Evolutionary conservation across 2,329 filamentous ascomycete genomes (phyloP).

Genomic region (Pseudocercospora fuligena): DNA sequence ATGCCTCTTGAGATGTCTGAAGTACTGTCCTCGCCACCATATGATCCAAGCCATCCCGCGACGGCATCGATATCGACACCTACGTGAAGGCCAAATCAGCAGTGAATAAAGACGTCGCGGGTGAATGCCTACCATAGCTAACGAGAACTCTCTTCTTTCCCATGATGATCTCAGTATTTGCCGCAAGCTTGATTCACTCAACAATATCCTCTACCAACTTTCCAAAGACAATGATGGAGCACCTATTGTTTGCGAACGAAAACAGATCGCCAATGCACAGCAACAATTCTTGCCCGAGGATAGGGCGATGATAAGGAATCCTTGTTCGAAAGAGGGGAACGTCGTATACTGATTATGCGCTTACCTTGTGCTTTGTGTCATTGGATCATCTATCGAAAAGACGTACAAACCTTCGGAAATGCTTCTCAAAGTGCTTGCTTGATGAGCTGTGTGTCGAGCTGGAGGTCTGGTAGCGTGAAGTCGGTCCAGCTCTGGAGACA

Average conservation of each 20-base stretch:
- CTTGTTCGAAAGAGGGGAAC: constrained; percentile 5
- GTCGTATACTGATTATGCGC: background rate
- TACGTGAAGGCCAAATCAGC: constrained; percentile 5
- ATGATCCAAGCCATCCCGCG: constrained; percentile 74
- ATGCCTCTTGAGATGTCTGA: constrained; percentile 72
- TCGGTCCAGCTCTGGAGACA: background rate
- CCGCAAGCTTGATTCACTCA: background rate
- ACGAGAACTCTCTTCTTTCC: constrained; percentile 36
- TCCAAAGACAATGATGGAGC: background rate
- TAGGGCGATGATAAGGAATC: constrained; percentile 15
- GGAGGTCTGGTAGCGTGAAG: background rate
- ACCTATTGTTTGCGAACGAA: constrained; percentile 2
- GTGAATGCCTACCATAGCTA: constrained; percentile 27
- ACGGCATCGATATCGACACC: constrained; percentile 73
- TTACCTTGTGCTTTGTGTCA: background rate
- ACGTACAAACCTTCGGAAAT: background rate
- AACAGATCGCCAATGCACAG: constrained; percentile 3
- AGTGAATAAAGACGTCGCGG: background rate
- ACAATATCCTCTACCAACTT: background rate
- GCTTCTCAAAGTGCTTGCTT: background rate
- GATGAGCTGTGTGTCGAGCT: background rate
- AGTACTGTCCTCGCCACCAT: constrained; percentile 71
- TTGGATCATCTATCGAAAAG: background rate
- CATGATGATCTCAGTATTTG: constrained; percentile 17
- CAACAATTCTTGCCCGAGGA: constrained; percentile 6